Evolutionary conservation across 441 rosid genomes (phyloP).

Genomic region (Adansonia rubrostipa): DNA sequence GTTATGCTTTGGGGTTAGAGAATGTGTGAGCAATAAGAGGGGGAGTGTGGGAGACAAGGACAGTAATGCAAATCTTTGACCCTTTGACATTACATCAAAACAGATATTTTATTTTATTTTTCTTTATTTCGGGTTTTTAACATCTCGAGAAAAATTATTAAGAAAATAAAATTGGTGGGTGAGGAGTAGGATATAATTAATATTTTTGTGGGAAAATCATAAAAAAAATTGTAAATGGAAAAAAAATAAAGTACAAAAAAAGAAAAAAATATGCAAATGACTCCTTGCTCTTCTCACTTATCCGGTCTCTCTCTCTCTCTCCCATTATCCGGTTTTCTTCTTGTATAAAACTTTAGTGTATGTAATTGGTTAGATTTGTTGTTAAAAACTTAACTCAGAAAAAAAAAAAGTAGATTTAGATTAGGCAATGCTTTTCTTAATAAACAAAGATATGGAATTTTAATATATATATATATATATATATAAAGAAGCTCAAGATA

Average conservation of each 20-base stretch:
- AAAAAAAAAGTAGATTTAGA: background rate
- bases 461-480: too few species aligned
- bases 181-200: background rate
- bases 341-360: background rate
- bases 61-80: constrained; percentile 66
- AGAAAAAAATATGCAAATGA: constrained; percentile 3
- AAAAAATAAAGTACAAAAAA: background rate
- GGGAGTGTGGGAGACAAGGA: constrained; percentile 47
- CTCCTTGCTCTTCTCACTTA: constrained; percentile 46
- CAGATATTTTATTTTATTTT: constrained; percentile 24
- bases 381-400: too few species aligned
- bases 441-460: too few species aligned
- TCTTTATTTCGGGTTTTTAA: constrained; percentile 28
- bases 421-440: too few species aligned
- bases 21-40: constrained; percentile 6
- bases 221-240: background rate
- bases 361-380: background rate
- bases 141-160: constrained; percentile 47
- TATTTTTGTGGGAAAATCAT: background rate
- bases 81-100: constrained; percentile 44
- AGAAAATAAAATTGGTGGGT: constrained; percentile 3
- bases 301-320: constrained; percentile 47
- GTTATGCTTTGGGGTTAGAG: constrained; percentile 20
- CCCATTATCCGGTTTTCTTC: constrained; percentile 34
- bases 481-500: too few species aligned